A percentile compares a stretch with the other conserved stretches of the same genome.
Evolutionary conservation across 1,284 basidiomycete genomes (phyloP).

Genomic region (Sporisorium reilianum): DNA sequence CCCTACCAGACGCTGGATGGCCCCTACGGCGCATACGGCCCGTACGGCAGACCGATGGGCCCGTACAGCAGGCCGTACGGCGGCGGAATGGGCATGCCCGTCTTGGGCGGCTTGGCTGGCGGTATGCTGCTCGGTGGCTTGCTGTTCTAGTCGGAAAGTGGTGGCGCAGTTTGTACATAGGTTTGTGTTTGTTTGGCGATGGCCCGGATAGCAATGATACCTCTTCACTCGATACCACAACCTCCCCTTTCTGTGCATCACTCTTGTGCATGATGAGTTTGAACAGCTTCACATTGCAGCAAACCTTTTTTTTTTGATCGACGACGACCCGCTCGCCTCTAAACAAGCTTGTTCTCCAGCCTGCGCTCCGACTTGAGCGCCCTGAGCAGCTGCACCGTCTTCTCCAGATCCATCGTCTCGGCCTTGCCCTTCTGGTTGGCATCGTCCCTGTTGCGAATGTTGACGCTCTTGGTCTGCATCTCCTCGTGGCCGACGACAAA

Average conservation of each 20-base stretch:
- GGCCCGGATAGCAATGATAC: not conserved
- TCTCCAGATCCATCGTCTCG: constrained; percentile 62
- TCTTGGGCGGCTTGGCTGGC: constrained; percentile 45
- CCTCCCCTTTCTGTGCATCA: no score
- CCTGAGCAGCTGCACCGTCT: constrained; percentile 45
- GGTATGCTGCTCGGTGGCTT: constrained; percentile 53
- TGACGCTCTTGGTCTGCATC: constrained; percentile 84
- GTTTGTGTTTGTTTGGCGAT: not conserved
- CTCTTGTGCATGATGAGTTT: not conserved
- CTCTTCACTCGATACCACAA: constrained; percentile 1
- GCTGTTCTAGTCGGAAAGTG: constrained; percentile 33
- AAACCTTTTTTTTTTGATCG: not conserved
- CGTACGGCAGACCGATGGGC: constrained; percentile 38
- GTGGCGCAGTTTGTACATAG: not conserved
- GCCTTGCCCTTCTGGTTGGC: constrained; percentile 64
- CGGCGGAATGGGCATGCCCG: constrained; percentile 24
- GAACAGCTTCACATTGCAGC: not conserved
- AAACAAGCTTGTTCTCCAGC: constrained; percentile 59
- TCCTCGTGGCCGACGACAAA: constrained; percentile 96
- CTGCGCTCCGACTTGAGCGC: constrained; percentile 55
- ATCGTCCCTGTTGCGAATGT: constrained; percentile 81
- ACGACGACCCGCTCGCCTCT: not conserved
- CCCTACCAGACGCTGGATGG: constrained; percentile 47
- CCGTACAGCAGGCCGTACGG: constrained; percentile 40
- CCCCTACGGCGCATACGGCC: constrained; percentile 43